Evolutionary conservation across 2,329 filamentous ascomycete genomes (phyloP), one percentile per base, ranked within the genome.

Genomic region (Orbilia oligospora): DNA sequence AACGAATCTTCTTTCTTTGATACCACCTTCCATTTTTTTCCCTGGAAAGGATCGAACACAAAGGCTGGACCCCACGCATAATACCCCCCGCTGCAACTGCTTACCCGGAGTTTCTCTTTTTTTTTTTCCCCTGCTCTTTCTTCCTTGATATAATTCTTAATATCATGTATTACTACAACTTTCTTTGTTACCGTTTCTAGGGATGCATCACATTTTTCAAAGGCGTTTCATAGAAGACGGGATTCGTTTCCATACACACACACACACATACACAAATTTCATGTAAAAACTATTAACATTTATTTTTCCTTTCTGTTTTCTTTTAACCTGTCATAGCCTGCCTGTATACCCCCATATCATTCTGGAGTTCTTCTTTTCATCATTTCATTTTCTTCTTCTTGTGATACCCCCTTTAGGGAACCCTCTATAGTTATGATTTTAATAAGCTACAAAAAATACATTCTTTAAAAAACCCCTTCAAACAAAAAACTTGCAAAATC

Each of bases 11-110:
- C 67, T 71, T 67, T 70, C 64, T 76, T 55, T 67, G 66, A 66
- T 71, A 77, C 66, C 73, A 77, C 38, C 55, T 3, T 55, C 58
- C 66, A 36, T 76, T 76, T 56, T 44, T 56, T 30, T 30, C 6
- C 30, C 48, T 48, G 48, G 72, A 71, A 76, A 76, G 53, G 73
- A 68, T 66, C 49, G 53, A 46, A 55, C 56, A 73, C 66, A 41
- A 77, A 77, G 67, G 73, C 67, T 71, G 67, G 73, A 71, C 67
- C 73, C 67, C 73, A 77, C 73, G 73, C 73, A 77, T 77, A 77
- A 77, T 77, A 77, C 73, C 73, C 73, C 67, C 67, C 61, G 55
- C 64, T 70, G 51, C 67, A 64, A 67, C 20, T 48, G 18, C 55
- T 66, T 64, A 44, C 55, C 46, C 53, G 65, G 66, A 66, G 67